Evolutionary conservation across 2,329 filamentous ascomycete genomes (phyloP).

Genomic region (Sordariomycetes sp.): DNA sequence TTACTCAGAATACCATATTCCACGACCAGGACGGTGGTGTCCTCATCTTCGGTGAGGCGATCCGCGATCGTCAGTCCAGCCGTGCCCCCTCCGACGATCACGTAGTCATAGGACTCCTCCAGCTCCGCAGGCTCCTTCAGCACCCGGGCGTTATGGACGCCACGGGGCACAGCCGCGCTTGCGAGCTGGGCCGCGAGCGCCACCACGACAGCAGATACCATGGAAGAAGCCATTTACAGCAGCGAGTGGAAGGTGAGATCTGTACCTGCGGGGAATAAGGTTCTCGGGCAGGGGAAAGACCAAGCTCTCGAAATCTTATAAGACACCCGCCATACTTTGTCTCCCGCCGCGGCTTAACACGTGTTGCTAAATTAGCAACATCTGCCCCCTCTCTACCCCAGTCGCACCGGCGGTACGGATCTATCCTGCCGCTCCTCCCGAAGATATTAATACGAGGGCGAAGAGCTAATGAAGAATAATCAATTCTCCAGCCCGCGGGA

Average conservation of each 20-base stretch:
- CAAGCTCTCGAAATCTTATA: neutral
- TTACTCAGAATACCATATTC: slow-evolving; percentile 8
- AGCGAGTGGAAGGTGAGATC: neutral
- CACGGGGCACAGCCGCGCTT: neutral
- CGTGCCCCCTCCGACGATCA: slow-evolving; percentile 12
- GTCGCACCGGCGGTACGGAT: neutral
- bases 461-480: neutral
- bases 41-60: slow-evolving; percentile 9
- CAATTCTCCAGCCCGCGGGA: neutral
- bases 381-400: neutral
- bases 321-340: too few relatives aligned
- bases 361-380: neutral
- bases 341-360: too few relatives aligned
- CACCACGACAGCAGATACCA: neutral
- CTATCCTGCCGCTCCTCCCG: too few relatives aligned
- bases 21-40: slow-evolving; percentile 10
- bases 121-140: neutral
- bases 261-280: too few relatives aligned
- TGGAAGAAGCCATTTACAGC: neutral
- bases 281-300: neutral
- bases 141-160: slow-evolving; percentile 1
- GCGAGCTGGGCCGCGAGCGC: neutral
- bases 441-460: neutral
- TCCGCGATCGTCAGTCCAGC: slow-evolving; percentile 10
- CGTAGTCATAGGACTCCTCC: slow-evolving; percentile 10